Percentiles rank a stretch among this genome's conserved stretches.
Evolutionary conservation across 352 stramenopile species (phyloP).

Genomic region (Pelagophyceae sp.): DNA sequence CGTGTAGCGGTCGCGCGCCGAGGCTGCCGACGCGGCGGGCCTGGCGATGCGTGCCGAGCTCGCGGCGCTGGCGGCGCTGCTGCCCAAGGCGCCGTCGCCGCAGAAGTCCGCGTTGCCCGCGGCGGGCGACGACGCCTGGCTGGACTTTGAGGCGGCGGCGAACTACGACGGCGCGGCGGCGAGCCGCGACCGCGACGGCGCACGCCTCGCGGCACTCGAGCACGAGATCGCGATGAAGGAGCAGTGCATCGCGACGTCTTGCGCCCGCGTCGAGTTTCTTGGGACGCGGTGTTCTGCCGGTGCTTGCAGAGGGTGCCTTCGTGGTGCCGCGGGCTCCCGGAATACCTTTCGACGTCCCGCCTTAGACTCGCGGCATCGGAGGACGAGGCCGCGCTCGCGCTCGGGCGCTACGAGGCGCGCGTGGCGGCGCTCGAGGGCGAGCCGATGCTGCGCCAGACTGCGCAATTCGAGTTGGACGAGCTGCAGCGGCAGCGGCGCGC

Average conservation of each 20-base stretch:
- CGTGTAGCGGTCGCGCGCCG: background rate
- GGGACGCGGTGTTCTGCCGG: too few species aligned
- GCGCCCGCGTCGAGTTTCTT: too few species aligned
- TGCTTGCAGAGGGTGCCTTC: too few species aligned
- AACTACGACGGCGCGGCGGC: background rate
- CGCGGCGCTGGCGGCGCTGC: background rate
- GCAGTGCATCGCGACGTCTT: background rate
- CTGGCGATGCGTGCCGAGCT: background rate
- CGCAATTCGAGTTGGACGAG: background rate
- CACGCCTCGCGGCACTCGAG: slow-evolving; percentile 4
- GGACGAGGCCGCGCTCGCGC: background rate
- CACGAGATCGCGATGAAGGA: background rate
- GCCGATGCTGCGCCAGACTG: background rate
- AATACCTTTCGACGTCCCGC: too few species aligned
- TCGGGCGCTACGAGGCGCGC: background rate
- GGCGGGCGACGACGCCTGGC: too few species aligned
- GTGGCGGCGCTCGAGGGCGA: slow-evolving; percentile 2
- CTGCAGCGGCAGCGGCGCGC: background rate
- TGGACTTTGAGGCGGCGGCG: background rate
- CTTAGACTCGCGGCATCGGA: slow-evolving; percentile 12
- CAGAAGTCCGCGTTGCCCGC: background rate
- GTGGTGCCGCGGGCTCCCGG: too few species aligned
- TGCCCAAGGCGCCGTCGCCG: background rate
- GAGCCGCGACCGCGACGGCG: background rate
- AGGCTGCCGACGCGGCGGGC: background rate